Percentiles rank a stretch among this genome's conserved stretches.
These are phyloP conservation scores for Protostelium mycophagum DNA, from an alignment of 78 protist genomes.

Conservation along the genomic window DNA sequence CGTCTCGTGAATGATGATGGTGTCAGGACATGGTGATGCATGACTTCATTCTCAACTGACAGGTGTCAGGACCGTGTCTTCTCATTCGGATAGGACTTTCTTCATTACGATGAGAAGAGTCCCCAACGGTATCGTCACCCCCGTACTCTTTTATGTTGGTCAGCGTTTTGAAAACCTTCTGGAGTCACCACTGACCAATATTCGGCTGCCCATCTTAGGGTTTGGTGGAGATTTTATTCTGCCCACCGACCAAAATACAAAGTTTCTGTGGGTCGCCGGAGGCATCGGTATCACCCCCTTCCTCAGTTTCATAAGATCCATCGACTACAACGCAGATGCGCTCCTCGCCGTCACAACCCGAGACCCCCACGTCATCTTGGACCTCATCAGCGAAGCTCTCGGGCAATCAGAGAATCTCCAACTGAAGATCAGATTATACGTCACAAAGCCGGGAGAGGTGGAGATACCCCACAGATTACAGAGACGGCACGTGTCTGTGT, in stretches of 20 bases:
- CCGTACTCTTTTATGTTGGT: not conserved
- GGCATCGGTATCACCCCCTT: not conserved
- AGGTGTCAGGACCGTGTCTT: not conserved
- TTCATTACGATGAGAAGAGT: not conserved
- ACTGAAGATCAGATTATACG: not conserved
- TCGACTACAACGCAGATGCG: not conserved
- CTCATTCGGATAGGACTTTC: not conserved
- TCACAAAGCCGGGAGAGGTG: not conserved
- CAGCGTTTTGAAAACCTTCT: not conserved
- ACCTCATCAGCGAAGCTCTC: not conserved
- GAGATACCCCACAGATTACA: not conserved
- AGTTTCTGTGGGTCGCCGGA: not conserved
- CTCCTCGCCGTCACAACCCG: not conserved
- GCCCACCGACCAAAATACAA: not conserved
- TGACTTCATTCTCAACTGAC: not conserved
- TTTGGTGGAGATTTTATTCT: not conserved
- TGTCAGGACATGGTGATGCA: not conserved
- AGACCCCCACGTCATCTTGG: not conserved
- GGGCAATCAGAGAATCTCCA: not conserved
- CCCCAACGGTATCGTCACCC: not conserved
- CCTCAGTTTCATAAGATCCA: not conserved
- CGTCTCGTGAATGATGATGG: not conserved
- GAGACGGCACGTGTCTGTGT: not conserved
- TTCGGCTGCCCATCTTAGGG: not conserved
- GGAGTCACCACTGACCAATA: not conserved